phyloP scores from a whole-genome alignment of 2,329 filamentous ascomycete species.

The Neonectria ditissima region DNA sequence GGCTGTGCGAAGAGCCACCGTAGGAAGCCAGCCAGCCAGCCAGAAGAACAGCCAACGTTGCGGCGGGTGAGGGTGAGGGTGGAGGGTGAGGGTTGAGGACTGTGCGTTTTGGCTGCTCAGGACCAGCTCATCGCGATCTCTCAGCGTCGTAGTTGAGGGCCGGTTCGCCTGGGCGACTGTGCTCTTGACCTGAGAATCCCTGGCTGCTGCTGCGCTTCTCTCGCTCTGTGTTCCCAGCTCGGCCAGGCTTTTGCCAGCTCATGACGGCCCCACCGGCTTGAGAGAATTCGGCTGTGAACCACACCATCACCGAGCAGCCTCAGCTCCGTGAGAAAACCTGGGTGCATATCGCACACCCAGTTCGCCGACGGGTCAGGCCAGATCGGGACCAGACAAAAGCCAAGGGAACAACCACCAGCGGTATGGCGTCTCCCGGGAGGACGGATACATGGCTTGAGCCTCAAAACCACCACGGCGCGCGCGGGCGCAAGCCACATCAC shows the following conservation, averaged over 20 bases:
- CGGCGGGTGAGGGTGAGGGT: neutral
- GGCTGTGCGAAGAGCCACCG: constrained; percentile 17
- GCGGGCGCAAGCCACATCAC: constrained; percentile 23
- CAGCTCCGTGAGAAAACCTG: constrained; percentile 20
- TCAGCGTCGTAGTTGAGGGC: neutral
- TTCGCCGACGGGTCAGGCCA: neutral
- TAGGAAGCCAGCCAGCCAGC: constrained; percentile 17
- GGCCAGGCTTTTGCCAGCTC: constrained; percentile 1
- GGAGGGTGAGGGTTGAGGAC: neutral
- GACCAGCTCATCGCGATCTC: neutral
- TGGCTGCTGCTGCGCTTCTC: neutral
- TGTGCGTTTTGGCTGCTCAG: neutral
- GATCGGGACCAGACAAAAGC: too few species aligned
- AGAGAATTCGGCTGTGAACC: constrained; percentile 19
- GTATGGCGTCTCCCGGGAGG: constrained; percentile 22
- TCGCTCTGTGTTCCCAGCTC: constrained; percentile 1
- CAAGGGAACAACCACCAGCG: constrained; percentile 9
- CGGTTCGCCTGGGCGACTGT: neutral
- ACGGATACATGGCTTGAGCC: constrained; percentile 35
- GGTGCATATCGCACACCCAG: neutral
- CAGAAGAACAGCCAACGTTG: neutral
- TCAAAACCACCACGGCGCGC: constrained; percentile 35
- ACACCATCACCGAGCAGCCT: constrained; percentile 25
- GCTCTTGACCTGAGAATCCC: constrained; percentile 4
- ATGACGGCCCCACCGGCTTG: constrained; percentile 14